Percentiles rank a stretch among this genome's conserved stretches.
Conservation (phyloP, 75 land plant genomes). For the Sequoia sempervirens region DNA sequence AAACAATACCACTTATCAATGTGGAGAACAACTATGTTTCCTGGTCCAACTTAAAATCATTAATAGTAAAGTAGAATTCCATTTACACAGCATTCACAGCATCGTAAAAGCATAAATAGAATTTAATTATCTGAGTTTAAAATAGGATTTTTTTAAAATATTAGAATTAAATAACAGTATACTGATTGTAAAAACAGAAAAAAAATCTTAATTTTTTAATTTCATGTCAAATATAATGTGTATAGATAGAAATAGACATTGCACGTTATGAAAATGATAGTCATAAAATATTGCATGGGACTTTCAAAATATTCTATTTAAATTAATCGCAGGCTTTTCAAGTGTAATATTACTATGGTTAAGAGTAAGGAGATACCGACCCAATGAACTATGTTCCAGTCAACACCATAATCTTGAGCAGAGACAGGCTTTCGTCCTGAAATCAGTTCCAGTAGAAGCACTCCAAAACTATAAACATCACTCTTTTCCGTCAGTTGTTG, state of each 20-base stretch:
- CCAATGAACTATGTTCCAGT: constrained; percentile 65
- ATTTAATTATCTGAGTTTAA: no score
- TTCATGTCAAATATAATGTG: neutral
- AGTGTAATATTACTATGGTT: no score
- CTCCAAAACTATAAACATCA: constrained; percentile 69
- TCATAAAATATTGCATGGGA: no score
- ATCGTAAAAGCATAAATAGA: no score
- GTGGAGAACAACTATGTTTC: neutral
- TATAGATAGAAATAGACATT: neutral
- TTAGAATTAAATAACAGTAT: no score
- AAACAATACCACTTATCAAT: neutral
- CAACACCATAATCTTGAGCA: constrained; percentile 45
- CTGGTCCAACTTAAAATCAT: neutral
- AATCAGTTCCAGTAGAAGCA: constrained; percentile 50
- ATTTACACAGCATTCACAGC: no score
- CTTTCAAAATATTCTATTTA: neutral
- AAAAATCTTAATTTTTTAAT: no score
- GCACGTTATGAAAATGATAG: neutral
- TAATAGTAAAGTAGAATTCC: no score
- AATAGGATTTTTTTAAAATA: no score
- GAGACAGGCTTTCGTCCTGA: constrained; percentile 60
- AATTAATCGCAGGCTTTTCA: neutral
- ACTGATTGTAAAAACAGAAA: no score
- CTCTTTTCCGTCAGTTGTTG: constrained; percentile 59
- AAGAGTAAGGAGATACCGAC: constrained; percentile 16